These are phyloP conservation scores for Agroathelia rolfsii DNA, from an alignment of 1,284 basidiomycete species.

Conservation along the genomic window DNA sequence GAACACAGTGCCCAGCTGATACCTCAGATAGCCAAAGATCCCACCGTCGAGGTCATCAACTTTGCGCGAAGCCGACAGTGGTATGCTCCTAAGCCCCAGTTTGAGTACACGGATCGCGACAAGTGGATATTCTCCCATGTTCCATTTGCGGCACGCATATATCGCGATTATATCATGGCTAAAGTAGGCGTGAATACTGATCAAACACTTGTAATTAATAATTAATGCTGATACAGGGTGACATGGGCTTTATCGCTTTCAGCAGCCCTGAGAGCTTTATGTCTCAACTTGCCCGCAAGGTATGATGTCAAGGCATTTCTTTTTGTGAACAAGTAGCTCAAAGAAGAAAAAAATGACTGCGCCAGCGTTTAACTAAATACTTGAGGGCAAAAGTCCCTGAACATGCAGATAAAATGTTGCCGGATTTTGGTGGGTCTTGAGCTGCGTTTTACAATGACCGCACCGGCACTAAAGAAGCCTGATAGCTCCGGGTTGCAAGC, in stretches of 20 bases:
- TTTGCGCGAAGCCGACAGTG: slow-evolving; percentile 45
- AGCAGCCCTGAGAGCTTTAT: slow-evolving; percentile 26
- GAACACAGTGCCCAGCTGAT: slow-evolving; percentile 40
- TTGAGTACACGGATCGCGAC: slow-evolving; percentile 28
- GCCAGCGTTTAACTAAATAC: slow-evolving; percentile 30
- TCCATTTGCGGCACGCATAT: slow-evolving; percentile 34
- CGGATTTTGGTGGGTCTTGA: slow-evolving; percentile 31
- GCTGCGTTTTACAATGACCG: slow-evolving; percentile 1
- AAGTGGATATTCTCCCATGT: slow-evolving; percentile 41
- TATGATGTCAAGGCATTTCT: slow-evolving; percentile 12
- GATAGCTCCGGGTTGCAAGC: slow-evolving; percentile 43
- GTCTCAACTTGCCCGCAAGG: slow-evolving; percentile 19
- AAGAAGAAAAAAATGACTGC: slow-evolving; percentile 4
- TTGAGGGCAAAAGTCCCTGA: slow-evolving; percentile 36
- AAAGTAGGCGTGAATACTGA: too few species aligned
- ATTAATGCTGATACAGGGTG: too few species aligned
- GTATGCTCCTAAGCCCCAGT: slow-evolving; percentile 34
- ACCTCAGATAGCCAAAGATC: slow-evolving; percentile 38
- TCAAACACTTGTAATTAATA: slow-evolving; percentile 13
- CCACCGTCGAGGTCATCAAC: slow-evolving; percentile 38
- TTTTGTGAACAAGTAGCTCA: slow-evolving; percentile 1
- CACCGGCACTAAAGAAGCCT: too few species aligned
- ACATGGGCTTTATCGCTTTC: slow-evolving; percentile 26
- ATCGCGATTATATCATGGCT: slow-evolving; percentile 36
- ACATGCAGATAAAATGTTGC: slow-evolving; percentile 33